Conservation (phyloP, 768 basidiomycete genomes). For the Termitomyces eurrhizus region DNA sequence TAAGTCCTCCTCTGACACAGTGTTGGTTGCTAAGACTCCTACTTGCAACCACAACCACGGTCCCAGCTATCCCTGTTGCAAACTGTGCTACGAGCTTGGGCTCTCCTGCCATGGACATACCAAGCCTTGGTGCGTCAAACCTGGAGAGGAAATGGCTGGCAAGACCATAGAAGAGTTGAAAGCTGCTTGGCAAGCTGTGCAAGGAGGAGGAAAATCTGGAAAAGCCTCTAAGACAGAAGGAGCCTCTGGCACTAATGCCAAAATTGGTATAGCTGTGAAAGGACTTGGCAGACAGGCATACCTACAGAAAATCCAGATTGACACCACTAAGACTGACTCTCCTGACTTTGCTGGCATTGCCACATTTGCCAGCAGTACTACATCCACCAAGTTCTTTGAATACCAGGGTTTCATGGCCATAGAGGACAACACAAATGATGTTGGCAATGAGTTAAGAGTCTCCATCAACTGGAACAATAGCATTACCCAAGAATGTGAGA, state of each 20-base stretch:
- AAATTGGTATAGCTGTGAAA: neutral
- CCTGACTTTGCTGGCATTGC: neutral
- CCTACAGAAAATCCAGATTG: neutral
- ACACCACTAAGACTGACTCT: too few relatives aligned
- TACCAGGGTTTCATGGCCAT: neutral
- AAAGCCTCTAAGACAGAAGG: too few relatives aligned
- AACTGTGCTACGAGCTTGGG: neutral
- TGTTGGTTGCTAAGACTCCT: too few relatives aligned
- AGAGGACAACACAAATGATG: neutral
- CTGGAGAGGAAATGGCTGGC: neutral
- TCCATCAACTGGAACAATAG: neutral
- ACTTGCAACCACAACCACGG: neutral
- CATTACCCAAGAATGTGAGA: neutral
- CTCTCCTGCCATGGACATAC: neutral
- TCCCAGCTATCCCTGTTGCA: neutral
- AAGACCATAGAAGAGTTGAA: neutral
- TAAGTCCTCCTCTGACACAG: too few relatives aligned
- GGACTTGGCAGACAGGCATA: neutral
- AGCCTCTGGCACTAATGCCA: too few relatives aligned
- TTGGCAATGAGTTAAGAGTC: neutral
- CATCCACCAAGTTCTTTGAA: neutral
- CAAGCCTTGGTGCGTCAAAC: neutral
- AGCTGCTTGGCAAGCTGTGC: neutral
- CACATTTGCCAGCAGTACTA: neutral
- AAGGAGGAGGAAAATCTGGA: neutral